Base-by-base conservation (phyloP, 1,284 basidiomycete genomes). In the Hemileia vastatrix region DNA sequence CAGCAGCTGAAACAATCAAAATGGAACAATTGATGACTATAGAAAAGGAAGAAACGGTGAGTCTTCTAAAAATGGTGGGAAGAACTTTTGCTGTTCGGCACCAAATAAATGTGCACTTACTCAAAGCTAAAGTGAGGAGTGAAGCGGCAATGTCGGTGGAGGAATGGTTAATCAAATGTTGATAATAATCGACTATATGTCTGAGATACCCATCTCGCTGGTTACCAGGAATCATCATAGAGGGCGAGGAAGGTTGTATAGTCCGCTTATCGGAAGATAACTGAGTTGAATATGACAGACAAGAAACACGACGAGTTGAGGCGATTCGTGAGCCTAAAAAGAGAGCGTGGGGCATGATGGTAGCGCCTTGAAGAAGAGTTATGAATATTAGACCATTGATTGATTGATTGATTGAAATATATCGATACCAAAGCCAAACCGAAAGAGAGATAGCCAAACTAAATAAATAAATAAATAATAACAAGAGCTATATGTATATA, bases 281-380 rank as follows among this genome's bases (percentile, higher is more conserved):
- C 40, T n/a, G n/a, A 8, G n/a, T 8, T 8, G n/a, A 43, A 43
- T 8, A 43, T 8, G n/a, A 43, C 8, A 43, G n/a, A 43, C 8
- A 43, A 43, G n/a, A 43, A 43, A 43, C 8, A 43, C 8, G 13
- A 54, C 27, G 18, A 52, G 33, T 15, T 23, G 15, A 13, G 13
- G 6, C 4, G 5, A 33, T 27, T n/a, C n/a, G n/a, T n/a, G 55
- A 61, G 6, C 76, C 75, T 9, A 96, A 80, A 78, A 90, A 93
- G 21, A 96, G 80, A 49, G 87, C 86, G 74, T 96, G 93, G 0
- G 93, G 92, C 92, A 81, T 80, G 48, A 89, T 84, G 0, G 88
- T 90, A 1, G 88, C 87, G 19, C 88, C 88, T 9, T 74, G 64
- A 90, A 86, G 58, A 89, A 88, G 49, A 90, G 86, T 24, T 87